Evolutionary conservation across 139 green algal species (phyloP).

Genomic region (Mychonastes homosphaera): DNA sequence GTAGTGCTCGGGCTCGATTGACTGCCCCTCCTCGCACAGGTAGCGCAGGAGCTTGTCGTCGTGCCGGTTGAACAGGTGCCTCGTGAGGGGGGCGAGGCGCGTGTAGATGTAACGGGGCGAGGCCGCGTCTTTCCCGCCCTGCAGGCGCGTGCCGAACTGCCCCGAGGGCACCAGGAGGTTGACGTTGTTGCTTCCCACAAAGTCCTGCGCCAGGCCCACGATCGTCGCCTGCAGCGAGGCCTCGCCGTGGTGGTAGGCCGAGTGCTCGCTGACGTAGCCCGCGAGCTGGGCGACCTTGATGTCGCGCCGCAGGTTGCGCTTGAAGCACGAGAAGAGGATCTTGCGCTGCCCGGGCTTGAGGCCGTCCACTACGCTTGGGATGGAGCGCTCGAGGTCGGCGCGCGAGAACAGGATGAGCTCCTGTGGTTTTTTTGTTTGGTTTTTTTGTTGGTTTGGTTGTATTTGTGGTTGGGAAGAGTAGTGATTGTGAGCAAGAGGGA

Average conservation of each 20-base stretch:
- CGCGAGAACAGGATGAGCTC: conserved; percentile 90
- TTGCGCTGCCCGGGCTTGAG: conserved; percentile 98
- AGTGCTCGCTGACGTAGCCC: conserved; percentile 93
- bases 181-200: conserved; percentile 97
- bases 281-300: conserved; percentile 95
- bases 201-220: conserved; percentile 85
- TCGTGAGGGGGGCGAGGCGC: conserved; percentile 63
- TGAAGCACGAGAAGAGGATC: conserved; percentile 97
- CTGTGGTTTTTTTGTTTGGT: too few relatives aligned
- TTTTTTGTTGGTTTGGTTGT: too few relatives aligned
- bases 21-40: conserved; percentile 91
- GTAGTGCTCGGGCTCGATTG: conserved; percentile 92
- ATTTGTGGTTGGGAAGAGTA: too few relatives aligned
- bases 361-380: conserved; percentile 90
- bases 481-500: too few relatives aligned
- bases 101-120: conserved; percentile 87
- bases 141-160: conserved; percentile 83
- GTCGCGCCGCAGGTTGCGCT: conserved; percentile 87
- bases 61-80: conserved; percentile 79
- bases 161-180: conserved; percentile 79
- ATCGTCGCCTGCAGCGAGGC: conserved; percentile 74
- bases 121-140: conserved; percentile 93
- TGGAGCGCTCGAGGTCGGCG: conserved; percentile 92
- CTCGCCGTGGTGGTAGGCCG: conserved; percentile 99
- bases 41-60: conserved; percentile 91